phyloP scores from a whole-genome alignment of 2,329 filamentous ascomycete species.

The Boeremia lycopersici region DNA sequence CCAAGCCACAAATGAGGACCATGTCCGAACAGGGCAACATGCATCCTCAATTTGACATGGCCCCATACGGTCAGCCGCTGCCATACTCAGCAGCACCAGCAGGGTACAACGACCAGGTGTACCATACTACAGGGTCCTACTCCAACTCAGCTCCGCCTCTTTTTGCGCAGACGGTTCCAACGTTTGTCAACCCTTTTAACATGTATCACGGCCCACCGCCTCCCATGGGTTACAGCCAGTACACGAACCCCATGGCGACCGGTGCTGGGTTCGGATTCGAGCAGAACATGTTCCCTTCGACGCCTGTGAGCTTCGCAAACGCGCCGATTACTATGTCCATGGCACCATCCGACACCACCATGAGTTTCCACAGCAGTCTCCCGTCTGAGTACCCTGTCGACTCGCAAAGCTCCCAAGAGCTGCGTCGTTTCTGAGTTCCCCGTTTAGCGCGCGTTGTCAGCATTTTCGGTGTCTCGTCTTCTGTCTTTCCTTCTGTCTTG shows the following conservation, averaged over 20 bases:
- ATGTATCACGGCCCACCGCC: slow-evolving; percentile 8
- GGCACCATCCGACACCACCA: slow-evolving; percentile 2
- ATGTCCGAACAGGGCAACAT: slow-evolving; percentile 4
- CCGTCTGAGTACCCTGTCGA: slow-evolving; percentile 12
- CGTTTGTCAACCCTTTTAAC: slow-evolving; percentile 16
- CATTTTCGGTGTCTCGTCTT: slow-evolving; percentile 14
- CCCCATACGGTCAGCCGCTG: slow-evolving; percentile 8
- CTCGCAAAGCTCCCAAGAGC: background rate
- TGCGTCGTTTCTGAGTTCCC: background rate
- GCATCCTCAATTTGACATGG: slow-evolving; percentile 6
- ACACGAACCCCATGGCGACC: background rate
- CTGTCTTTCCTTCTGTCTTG: background rate
- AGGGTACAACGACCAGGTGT: slow-evolving; percentile 6
- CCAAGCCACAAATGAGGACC: slow-evolving; percentile 9
- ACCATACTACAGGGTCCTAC: slow-evolving; percentile 6
- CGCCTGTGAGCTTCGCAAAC: slow-evolving; percentile 7
- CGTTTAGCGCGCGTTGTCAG: slow-evolving; percentile 5
- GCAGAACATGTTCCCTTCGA: background rate
- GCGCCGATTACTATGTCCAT: slow-evolving; percentile 8
- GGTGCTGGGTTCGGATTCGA: slow-evolving; percentile 1
- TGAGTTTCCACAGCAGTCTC: slow-evolving; percentile 17
- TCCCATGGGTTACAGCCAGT: slow-evolving; percentile 9
- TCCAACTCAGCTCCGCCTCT: background rate
- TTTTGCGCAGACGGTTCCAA: background rate
- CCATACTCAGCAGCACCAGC: slow-evolving; percentile 7